Evolutionary conservation across 441 rosid species (phyloP), one percentile per base, ranked within the genome.

Genomic region (Adansonia madagascariensis): DNA sequence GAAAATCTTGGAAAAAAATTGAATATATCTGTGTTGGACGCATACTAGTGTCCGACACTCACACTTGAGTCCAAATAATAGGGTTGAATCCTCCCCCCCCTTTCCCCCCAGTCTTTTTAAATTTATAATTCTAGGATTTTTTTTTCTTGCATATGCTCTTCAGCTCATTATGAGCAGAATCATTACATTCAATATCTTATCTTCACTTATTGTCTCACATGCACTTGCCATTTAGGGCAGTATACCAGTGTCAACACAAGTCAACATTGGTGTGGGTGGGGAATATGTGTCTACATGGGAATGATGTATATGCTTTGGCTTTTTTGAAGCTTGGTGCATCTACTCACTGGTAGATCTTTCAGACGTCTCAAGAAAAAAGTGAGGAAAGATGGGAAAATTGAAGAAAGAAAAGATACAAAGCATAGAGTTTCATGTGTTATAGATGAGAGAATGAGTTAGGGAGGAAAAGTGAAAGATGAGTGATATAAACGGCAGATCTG

Each of bases 81-180:
- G 6, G 20, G 46, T 35, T 35, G 20, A 15, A 61, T 8, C 8
- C 4, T 52, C 1, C 27, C 62, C 22, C 31, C 22, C 22, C 12
- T 31, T 9, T 52, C 47, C 62, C 46, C 62, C n/a, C 61, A 52
- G 27, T 17, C 47, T 31, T 49, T 31, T 31, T 71, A 15, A n/a
- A 52, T 71, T 52, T 18, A 11, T 31, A 53, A 17, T 71, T 71
- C 49, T 35, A 17, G 61, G 62, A 71, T n/a, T 71, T 44, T 39
- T 35, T 27, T 31, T 53, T 9, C 62, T 35, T 11, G 24, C 20
- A 8, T 49, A 44, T 15, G 74, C 74, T 49, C 59, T 31, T 71
- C 15, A 52, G 24, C n/a, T 52, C 44, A 24, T 24, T 69, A 14
- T 69, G 57, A 49, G 44, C 17, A 15, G 47, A 52, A 71, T 22